Evolutionary conservation across 2,329 filamentous ascomycete genomes (phyloP), one percentile per base, ranked within the genome.

Genomic region (Purpureocillium lavendulum): DNA sequence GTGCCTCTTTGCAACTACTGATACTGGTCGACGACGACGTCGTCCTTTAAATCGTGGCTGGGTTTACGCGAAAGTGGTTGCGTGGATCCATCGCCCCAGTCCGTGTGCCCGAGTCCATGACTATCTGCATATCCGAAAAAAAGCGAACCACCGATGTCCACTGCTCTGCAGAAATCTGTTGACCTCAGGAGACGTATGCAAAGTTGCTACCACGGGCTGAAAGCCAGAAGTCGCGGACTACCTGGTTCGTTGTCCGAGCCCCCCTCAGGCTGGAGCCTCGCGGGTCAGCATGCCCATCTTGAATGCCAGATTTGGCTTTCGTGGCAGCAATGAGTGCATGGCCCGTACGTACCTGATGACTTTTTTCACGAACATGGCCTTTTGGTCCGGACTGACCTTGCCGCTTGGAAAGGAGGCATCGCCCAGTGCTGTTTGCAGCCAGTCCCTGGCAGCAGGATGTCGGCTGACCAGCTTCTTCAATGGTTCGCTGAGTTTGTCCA

Each of bases 221-320:
- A n/a, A 85, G 61, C 79, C 82, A 88, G 53, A 87, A 87, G 24
- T 85, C 80, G 42, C 76, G 73, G 3, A 86, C 75, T 1, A 84
- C 68, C 40, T 79, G 71, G 46, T 81, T 84, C 3, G 82, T 86
- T 36, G 70, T 64, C 45, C 73, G 70, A 2, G 73, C 67, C 7
- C 84, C 83, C 30, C 84, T 69, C 28, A 86, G 63, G 52, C 77
- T 82, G 21, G 10, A 26, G n/a, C n/a, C n/a, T n/a, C n/a, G n/a
- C n/a, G n/a, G n/a, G n/a, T n/a, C n/a, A n/a, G n/a, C n/a, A n/a
- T n/a, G n/a, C n/a, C n/a, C n/a, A 26, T 26, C 21, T 6, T 26
- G 21, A 5, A 26, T 26, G 10, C 10, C 21, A 41, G 1, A 33
- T 8, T n/a, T 26, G 26, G 26, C 3, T 14, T 16, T 26, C 6